A percentile compares a stretch with the other conserved stretches of the same genome.
phyloP scores from a whole-genome alignment of 108 stramenopile species.

The Stephanodiscus minutulus region DNA sequence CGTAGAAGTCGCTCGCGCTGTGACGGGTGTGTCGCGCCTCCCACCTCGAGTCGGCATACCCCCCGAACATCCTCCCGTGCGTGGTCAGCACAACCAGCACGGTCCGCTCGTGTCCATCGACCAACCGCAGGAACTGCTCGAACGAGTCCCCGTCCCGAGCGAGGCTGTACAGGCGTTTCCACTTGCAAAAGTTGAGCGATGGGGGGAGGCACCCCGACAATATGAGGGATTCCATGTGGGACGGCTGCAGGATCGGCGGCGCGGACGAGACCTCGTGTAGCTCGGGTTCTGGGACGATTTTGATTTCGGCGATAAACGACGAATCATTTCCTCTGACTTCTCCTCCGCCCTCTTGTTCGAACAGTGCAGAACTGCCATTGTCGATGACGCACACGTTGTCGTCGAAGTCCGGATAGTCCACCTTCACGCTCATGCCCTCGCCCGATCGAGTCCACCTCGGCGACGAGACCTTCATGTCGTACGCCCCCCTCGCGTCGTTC shows the following conservation, averaged over 20 bases:
- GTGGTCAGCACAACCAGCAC: constrained; percentile 78
- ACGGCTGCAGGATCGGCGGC: constrained; percentile 27
- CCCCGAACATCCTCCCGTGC: constrained; percentile 70
- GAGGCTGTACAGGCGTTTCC: constrained; percentile 82
- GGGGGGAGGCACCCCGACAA: constrained; percentile 61
- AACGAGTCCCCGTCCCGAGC: constrained; percentile 87
- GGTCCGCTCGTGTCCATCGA: constrained; percentile 58
- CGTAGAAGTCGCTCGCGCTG: constrained; percentile 61
- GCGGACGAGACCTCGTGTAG: constrained; percentile 10
- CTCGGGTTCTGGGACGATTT: constrained; percentile 38
- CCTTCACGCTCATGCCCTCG: constrained; percentile 47
- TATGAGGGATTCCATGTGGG: constrained; percentile 57
- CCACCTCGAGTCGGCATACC: constrained; percentile 83
- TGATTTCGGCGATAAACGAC: constrained; percentile 8
- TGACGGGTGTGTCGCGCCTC: constrained; percentile 35
- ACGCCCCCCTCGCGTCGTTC: background rate
- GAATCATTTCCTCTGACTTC: background rate
- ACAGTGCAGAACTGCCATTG: background rate
- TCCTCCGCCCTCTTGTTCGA: background rate
- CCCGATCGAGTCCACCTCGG: constrained; percentile 39
- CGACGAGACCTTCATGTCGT: constrained; percentile 27
- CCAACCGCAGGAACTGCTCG: constrained; percentile 67
- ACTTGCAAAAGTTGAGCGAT: constrained; percentile 69
- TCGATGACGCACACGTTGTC: background rate
- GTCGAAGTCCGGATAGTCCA: constrained; percentile 25